Evolutionary conservation across 1,139 yeast species (phyloP).

Genomic region (Fermentozyma sake): DNA sequence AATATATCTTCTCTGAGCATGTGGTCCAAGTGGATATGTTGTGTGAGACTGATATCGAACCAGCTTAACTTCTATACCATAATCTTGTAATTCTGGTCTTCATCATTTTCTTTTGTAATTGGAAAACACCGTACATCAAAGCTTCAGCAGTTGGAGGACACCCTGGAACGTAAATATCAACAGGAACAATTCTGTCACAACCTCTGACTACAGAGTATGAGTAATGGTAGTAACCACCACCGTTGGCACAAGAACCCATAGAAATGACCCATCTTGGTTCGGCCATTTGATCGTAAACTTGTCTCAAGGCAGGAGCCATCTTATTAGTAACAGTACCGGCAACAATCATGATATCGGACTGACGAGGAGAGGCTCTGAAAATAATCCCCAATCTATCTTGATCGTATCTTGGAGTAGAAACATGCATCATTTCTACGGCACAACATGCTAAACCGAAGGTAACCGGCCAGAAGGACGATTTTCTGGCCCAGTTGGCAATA

Average conservation of each 20-base stretch:
- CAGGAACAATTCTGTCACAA: constrained; percentile 84
- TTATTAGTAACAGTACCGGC: constrained; percentile 91
- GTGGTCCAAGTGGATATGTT: no score
- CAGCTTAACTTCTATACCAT: constrained; percentile 74
- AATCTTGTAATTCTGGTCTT: constrained; percentile 73
- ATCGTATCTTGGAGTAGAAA: constrained; percentile 87
- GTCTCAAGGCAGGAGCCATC: constrained; percentile 93
- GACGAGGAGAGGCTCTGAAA: constrained; percentile 94
- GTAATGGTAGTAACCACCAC: constrained; percentile 91
- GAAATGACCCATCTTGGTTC: constrained; percentile 89
- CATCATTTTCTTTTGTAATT: constrained; percentile 86
- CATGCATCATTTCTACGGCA: constrained; percentile 96
- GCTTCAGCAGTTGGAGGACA: constrained; percentile 94
- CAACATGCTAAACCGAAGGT: constrained; percentile 91
- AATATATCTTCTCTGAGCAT: no score
- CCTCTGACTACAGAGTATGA: constrained; percentile 88
- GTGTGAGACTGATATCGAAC: no score
- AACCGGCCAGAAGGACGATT: constrained; percentile 91
- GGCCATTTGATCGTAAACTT: constrained; percentile 92
- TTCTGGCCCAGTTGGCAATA: constrained; percentile 89
- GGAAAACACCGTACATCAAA: constrained; percentile 85
- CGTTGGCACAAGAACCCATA: constrained; percentile 94
- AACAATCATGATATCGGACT: constrained; percentile 88
- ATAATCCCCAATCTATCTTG: constrained; percentile 91
- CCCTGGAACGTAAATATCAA: constrained; percentile 88